Percentiles rank a stretch among this genome's conserved stretches.
Evolutionary conservation across 2,329 filamentous ascomycete genomes (phyloP).

Genomic region (Xylaria arbuscula): DNA sequence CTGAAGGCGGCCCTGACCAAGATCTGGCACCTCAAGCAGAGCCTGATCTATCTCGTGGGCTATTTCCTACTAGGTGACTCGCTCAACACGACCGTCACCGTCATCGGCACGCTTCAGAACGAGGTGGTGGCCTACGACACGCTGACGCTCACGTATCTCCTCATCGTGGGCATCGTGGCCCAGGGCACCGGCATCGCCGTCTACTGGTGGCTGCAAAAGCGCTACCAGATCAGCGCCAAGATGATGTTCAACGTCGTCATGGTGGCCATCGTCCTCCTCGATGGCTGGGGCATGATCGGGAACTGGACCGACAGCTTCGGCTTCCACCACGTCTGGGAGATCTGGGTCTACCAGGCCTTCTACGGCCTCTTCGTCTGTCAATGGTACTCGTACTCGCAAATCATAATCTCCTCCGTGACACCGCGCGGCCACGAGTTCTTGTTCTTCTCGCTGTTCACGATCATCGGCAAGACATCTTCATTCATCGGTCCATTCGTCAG

Average conservation of each 20-base stretch:
- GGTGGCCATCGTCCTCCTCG: constrained; percentile 69
- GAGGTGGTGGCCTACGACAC: constrained; percentile 73
- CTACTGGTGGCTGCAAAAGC: constrained; percentile 71
- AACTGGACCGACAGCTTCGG: constrained; percentile 59
- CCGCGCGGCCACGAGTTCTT: constrained; percentile 75
- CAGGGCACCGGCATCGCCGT: constrained; percentile 71
- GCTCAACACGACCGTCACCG: constrained; percentile 76
- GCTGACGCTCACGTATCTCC: constrained; percentile 71
- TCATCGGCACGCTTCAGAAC: constrained; percentile 74
- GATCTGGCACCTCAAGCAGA: constrained; percentile 74
- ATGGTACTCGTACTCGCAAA: constrained; percentile 77
- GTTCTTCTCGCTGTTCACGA: constrained; percentile 76
- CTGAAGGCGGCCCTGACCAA: constrained; percentile 66
- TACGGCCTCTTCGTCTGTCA: constrained; percentile 75
- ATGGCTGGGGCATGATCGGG: constrained; percentile 60
- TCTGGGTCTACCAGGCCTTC: constrained; percentile 62
- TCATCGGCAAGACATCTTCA: constrained; percentile 74
- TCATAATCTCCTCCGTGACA: constrained; percentile 77
- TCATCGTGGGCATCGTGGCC: constrained; percentile 73
- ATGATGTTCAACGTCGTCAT: constrained; percentile 76
- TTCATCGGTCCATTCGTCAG: constrained; percentile 77
- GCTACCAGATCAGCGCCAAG: constrained; percentile 70
- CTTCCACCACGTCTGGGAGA: constrained; percentile 59
- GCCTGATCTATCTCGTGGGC: constrained; percentile 71
- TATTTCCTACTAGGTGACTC: constrained; percentile 78